phyloP scores from a whole-genome alignment of 2,329 filamentous ascomycete genomes.

The Colletotrichum magnum region DNA sequence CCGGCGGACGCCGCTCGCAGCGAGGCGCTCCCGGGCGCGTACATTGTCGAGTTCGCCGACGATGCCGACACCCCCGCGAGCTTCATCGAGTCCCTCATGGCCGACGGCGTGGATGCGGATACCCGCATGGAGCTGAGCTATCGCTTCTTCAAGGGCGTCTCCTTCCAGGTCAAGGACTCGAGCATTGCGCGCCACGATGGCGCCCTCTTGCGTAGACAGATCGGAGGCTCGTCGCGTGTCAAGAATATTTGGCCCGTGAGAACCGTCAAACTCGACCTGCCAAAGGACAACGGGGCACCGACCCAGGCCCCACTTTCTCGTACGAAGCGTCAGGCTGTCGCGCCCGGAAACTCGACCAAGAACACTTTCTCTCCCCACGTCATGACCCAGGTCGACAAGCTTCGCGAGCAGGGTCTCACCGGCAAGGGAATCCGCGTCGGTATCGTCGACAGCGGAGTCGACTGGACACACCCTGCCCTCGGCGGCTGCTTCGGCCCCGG shows the following conservation, averaged over 20 bases:
- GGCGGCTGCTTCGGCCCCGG: constrained; percentile 67
- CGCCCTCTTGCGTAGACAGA: constrained; percentile 29
- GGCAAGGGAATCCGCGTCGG: constrained; percentile 61
- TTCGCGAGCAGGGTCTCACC: constrained; percentile 58
- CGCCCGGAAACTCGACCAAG: constrained; percentile 17
- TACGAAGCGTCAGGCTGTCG: constrained; percentile 20
- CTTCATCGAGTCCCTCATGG: constrained; percentile 39
- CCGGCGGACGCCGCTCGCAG: not conserved
- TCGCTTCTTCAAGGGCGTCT: constrained; percentile 46
- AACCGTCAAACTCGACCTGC: constrained; percentile 38
- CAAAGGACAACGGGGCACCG: constrained; percentile 35
- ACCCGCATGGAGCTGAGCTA: constrained; percentile 44
- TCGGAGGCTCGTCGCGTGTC: constrained; percentile 44
- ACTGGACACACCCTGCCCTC: constrained; percentile 66
- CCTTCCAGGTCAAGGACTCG: constrained; percentile 46
- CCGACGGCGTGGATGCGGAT: constrained; percentile 38
- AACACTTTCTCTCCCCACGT: constrained; percentile 24
- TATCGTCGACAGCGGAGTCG: constrained; percentile 58
- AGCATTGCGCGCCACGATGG: constrained; percentile 43
- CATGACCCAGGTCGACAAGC: constrained; percentile 53
- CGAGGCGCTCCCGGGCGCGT: constrained; percentile 42
- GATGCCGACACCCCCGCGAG: constrained; percentile 33
- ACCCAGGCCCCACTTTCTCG: not conserved
- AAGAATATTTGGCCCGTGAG: constrained; percentile 49
- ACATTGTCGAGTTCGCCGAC: constrained; percentile 46